These are phyloP conservation scores for Eremothecium sinecaudum DNA, from an alignment of 1,139 yeast species.

Conservation along the genomic window DNA sequence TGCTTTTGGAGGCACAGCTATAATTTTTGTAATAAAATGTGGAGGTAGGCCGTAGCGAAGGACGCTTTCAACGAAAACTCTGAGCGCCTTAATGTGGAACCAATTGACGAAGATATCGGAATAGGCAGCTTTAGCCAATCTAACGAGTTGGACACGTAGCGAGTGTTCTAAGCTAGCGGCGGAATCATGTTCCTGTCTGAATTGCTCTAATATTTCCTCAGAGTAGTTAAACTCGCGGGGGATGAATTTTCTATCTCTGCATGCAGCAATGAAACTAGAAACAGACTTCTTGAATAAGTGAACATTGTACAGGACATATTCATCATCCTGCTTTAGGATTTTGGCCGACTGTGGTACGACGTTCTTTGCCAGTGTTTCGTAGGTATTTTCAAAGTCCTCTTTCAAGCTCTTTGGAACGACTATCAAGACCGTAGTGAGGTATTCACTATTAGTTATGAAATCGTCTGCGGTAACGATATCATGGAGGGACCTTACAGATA, in stretches of 20 bases:
- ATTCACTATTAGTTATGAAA: conserved; percentile 77
- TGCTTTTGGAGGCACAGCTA: conserved; percentile 35
- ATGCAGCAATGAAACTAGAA: conserved; percentile 55
- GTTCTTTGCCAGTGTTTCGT: conserved; percentile 70
- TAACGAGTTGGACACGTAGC: conserved; percentile 66
- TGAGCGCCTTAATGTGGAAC: conserved; percentile 72
- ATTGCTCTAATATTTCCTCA: conserved; percentile 60
- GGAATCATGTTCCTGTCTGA: conserved; percentile 68
- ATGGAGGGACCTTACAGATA: conserved; percentile 82
- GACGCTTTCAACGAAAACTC: conserved; percentile 58
- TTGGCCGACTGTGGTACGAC: conserved; percentile 89
- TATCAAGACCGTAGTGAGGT: conserved; percentile 68
- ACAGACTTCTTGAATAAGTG: conserved; percentile 77
- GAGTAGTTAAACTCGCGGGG: conserved; percentile 90
- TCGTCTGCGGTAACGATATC: conserved; percentile 79
- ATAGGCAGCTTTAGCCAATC: conserved; percentile 81
- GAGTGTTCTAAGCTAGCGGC: conserved; percentile 68
- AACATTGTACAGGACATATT: conserved; percentile 63
- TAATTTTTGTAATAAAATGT: conserved; percentile 55
- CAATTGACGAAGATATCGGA: conserved; percentile 75
- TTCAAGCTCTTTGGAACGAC: conserved; percentile 71
- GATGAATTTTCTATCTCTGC: conserved; percentile 82
- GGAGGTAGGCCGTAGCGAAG: conserved; percentile 96
- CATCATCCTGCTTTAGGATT: conserved; percentile 60
- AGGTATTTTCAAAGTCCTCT: conserved; percentile 51